Conservation (phyloP, 1,284 basidiomycete species). For the Cystobasidiaceae sp. region DNA sequence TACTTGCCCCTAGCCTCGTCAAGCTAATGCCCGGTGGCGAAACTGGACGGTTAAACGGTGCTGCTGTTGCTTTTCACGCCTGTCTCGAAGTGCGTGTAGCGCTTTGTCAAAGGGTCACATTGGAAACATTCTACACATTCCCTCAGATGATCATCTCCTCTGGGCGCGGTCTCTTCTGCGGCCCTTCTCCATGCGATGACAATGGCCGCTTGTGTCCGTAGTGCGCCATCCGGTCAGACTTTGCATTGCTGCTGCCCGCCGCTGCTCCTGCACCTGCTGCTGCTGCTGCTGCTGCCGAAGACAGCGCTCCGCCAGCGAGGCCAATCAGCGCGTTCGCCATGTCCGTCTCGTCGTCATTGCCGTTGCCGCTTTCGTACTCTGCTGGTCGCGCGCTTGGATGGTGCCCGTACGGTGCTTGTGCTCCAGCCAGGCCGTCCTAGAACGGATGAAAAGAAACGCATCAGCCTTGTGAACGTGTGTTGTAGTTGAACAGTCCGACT, state of each 20-base stretch:
- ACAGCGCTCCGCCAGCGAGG: constrained; percentile 11
- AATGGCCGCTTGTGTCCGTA: not conserved
- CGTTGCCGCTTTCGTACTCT: constrained; percentile 10
- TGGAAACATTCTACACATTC: not conserved
- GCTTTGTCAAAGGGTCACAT: no score
- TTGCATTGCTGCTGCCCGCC: not conserved
- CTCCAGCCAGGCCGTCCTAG: not conserved
- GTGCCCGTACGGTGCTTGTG: not conserved
- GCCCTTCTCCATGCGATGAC: constrained; percentile 1
- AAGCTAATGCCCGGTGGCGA: no score
- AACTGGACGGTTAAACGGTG: no score
- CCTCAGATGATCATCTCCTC: not conserved
- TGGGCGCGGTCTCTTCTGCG: constrained; percentile 2
- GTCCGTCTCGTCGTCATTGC: constrained; percentile 25
- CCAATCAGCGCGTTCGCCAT: constrained; percentile 29
- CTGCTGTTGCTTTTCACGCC: no score
- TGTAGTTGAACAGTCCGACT: not conserved
- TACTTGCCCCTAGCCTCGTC: no score
- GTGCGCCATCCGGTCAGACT: not conserved
- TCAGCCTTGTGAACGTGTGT: not conserved
- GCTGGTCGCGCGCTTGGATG: not conserved
- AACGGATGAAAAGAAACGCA: not conserved
- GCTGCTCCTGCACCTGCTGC: not conserved
- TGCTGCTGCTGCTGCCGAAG: not conserved
- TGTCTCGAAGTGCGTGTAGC: no score